Evolutionary conservation across 371 early-diverging fungal species (phyloP).

Genomic region (Circinella minor): DNA sequence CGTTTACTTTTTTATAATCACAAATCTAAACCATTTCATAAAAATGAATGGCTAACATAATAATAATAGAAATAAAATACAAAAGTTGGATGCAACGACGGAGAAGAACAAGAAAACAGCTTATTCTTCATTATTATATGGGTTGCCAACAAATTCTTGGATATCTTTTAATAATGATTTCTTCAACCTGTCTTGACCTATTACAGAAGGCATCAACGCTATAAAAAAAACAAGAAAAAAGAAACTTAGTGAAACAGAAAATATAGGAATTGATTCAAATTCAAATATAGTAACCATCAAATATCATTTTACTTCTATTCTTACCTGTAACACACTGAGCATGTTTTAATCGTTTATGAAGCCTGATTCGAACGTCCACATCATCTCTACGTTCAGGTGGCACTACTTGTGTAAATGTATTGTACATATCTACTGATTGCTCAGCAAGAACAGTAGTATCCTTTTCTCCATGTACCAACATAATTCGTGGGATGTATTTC

Average conservation of each 20-base stretch:
- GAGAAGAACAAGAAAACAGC: not conserved
- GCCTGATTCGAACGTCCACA: conserved; percentile 46
- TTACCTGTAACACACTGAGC: conserved; percentile 49
- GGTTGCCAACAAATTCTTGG: conserved; percentile 39
- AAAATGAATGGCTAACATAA: too few species aligned
- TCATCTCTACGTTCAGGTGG: conserved; percentile 41
- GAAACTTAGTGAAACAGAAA: too few species aligned
- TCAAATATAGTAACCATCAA: too few species aligned
- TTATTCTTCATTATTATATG: not conserved
- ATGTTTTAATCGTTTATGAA: conserved; percentile 49
- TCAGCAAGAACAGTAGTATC: conserved; percentile 45
- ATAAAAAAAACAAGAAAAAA: not conserved
- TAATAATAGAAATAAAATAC: not conserved
- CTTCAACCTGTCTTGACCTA: conserved; percentile 28
- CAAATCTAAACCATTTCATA: too few species aligned
- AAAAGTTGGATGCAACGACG: not conserved
- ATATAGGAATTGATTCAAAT: too few species aligned
- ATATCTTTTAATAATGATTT: conserved; percentile 45
- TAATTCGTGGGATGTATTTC: conserved; percentile 41
- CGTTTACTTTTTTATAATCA: too few species aligned
- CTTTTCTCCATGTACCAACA: conserved; percentile 53
- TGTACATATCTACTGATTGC: conserved; percentile 50
- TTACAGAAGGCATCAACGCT: conserved; percentile 45
- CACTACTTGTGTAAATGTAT: conserved; percentile 38
- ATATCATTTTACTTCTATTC: not conserved